Conservation (phyloP, 129 eudicot species). For the Flaveria ramosissima region DNA sequence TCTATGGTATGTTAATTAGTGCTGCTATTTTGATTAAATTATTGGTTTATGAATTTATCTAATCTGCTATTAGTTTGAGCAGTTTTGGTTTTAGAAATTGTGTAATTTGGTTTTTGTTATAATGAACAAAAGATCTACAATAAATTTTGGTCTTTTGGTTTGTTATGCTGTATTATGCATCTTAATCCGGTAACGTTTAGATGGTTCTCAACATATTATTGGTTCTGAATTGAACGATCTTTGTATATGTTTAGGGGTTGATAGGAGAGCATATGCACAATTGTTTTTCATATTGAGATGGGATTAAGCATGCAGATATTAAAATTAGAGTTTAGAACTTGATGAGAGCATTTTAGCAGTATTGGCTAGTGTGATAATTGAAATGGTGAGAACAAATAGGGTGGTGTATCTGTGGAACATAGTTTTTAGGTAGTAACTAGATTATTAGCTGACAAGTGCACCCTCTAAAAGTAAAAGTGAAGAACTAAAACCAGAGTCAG, state of each 20-base stretch:
- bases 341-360: neutral
- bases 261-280: neutral
- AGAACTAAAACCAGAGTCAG: neutral
- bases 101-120: neutral
- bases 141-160: neutral
- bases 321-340: neutral
- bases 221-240: too few relatives aligned
- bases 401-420: neutral
- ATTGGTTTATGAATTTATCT: neutral
- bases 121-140: too few relatives aligned
- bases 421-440: neutral
- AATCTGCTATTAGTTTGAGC: neutral
- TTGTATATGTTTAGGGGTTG: neutral
- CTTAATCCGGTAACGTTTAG: neutral
- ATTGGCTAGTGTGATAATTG: neutral
- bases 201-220: too few relatives aligned
- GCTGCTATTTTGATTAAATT: neutral
- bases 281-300: neutral
- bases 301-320: neutral
- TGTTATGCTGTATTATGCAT: neutral
- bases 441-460: constrained; percentile 1
- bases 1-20: neutral
- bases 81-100: constrained; percentile 3
- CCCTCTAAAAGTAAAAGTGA: neutral
- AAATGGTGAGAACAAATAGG: neutral